Conservation (phyloP, 257 asterid genomes). For the Penstemon eatonii region DNA sequence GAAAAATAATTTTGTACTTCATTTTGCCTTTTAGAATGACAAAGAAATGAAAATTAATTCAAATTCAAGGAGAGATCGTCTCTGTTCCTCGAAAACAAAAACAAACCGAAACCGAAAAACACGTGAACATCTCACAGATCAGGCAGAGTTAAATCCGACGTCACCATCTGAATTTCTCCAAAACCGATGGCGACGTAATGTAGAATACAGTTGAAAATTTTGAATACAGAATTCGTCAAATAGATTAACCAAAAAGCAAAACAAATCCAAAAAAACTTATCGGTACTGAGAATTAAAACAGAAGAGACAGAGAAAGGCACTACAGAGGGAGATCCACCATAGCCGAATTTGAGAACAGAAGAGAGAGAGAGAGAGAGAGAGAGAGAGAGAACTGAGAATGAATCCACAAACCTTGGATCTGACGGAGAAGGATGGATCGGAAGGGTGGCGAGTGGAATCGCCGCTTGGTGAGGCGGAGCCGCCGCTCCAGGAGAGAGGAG, state of each 20-base stretch:
- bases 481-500: conserved; percentile 50
- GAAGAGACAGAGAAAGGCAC: too few relatives aligned
- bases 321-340: too few relatives aligned
- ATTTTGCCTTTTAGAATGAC: background rate
- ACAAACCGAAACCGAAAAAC: background rate
- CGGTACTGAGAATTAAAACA: too few relatives aligned
- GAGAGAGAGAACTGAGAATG: background rate
- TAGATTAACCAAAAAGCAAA: too few relatives aligned
- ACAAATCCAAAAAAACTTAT: too few relatives aligned
- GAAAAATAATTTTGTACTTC: background rate
- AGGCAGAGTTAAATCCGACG: background rate
- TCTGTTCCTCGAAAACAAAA: background rate
- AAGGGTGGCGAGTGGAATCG: conserved; percentile 29
- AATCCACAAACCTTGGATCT: conserved; percentile 47
- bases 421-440: conserved; percentile 30
- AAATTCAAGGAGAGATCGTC: background rate
- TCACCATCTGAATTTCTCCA: background rate
- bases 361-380: background rate
- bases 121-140: background rate
- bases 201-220: too few relatives aligned
- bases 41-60: background rate
- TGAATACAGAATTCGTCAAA: background rate
- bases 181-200: background rate
- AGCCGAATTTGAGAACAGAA: too few relatives aligned
- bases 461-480: conserved; percentile 39